Evolutionary conservation across 306 rosid genomes (phyloP), one percentile per base, ranked within the genome.

Genomic region (Pyrus betulifolia): DNA sequence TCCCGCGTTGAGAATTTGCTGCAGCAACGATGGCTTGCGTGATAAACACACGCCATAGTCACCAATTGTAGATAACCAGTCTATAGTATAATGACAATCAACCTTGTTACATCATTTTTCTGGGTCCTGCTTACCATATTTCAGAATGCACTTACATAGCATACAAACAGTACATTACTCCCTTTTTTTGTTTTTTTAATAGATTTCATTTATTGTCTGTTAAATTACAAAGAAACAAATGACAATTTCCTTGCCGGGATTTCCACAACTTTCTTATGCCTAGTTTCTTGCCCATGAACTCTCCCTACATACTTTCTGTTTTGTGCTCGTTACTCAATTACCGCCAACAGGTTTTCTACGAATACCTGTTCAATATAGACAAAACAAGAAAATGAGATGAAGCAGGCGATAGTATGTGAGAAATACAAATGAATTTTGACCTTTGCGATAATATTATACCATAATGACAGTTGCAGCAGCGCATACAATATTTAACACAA

Each of bases 321-420:
- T 19, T 63, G 44, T 31, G 59, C 11, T 40, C 57, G 11, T 30
- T 58, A 55, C 77, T 84, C 82, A 80, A 17, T 42, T 30, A 51
- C 80, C 81, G 15, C 69, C 77, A n/a, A 40, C 80, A 38, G 71
- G 49, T 76, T 74, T 87, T 82, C 88, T 80, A 46, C 54, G 78
- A 28, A 8, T 73, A 73, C 84, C 91, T 91, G 91, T 78, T 73
- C 49, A 80, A 77, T 42, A 79, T 58, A 82, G 79, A 78, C 38
- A 80, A 77, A 62, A 70, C 60, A 52, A 77, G 69, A 1, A 69
- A 67, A 73, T 8, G 55, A 67, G 79, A 42, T 42, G 49, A 68
- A 58, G 18, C 11, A 63, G 67, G 35, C 59, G 46, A 59, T 22
- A 33, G 38, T 17, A 15, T 67, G 79, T 51, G 57, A 42, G 65